Evolutionary conservation across 2,329 filamentous ascomycete genomes (phyloP), one percentile per base, ranked within the genome.

Genomic region (Anthostomella pinea): DNA sequence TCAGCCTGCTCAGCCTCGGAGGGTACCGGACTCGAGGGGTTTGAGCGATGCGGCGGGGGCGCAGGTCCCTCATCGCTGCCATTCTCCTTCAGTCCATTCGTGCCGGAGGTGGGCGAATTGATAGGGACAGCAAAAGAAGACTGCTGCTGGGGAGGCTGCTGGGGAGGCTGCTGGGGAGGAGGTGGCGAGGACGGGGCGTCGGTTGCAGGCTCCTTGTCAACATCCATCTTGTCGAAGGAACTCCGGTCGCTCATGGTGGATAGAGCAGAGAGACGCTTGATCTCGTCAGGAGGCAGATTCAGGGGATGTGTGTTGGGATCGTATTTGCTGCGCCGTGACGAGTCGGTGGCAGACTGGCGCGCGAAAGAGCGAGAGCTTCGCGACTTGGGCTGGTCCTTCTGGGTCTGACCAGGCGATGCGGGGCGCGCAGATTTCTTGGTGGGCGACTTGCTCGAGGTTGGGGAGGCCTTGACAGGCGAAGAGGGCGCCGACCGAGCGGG

Each of bases 221-320:
- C 69, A 51, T 93, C 86, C 83, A 91, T 89, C 41, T 54, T 60
- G 39, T 62, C 58, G 16, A 58, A 45, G 41, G 83, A 81, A 54
- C 71, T 77, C 46, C 77, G 69, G 47, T 72, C 70, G 53, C 68
- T 80, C 75, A 78, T 75, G 54, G 63, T 64, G 50, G 82, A 83
- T 45, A 88, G 73, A 51, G 74, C 75, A 31, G 83, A 87, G 39
- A 86, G 66, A 45, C 87, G 81, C 63, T 86, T 85, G 56, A 88
- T 78, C 73, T 95, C 83, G 69, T 95, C 89, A 30, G 89, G 89
- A 2, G 85, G 88, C 15, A 95, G 79, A 58, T 96, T 96, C 34
- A 96, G 76, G 24, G 91, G 91, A 63, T 96, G 90, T 3, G 81
- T 84, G 60, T 91, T 78, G 47, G 73, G 72, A 59, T 87, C 81